phyloP scores from a whole-genome alignment of 805 yeast genomes.

The Pichia eremophila region DNA sequence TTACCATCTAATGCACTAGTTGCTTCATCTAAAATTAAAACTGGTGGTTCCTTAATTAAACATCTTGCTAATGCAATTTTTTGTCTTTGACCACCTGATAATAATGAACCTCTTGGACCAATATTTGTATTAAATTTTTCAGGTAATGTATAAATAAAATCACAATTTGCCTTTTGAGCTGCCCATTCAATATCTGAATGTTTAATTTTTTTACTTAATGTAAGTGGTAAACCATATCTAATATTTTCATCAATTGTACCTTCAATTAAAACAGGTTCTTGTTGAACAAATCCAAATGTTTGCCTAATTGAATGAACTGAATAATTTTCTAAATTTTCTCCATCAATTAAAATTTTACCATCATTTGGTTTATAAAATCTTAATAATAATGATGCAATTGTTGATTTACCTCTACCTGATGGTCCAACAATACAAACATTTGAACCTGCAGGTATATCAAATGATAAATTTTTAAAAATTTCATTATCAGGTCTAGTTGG shows the following conservation, averaged over 20 bases:
- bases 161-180: constrained; percentile 63
- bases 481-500: constrained; percentile 75
- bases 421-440: constrained; percentile 94
- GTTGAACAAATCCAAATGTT: constrained; percentile 80
- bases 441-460: constrained; percentile 68
- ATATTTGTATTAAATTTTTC: constrained; percentile 73
- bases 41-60: constrained; percentile 53
- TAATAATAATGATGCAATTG: constrained; percentile 69
- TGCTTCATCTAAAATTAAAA: constrained; percentile 67
- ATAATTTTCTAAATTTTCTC: constrained; percentile 53
- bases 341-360: constrained; percentile 65
- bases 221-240: constrained; percentile 50
- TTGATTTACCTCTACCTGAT: constrained; percentile 91
- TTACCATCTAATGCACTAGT: constrained; percentile 89
- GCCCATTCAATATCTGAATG: constrained; percentile 58
- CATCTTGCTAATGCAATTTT: constrained; percentile 72
- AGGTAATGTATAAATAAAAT: constrained; percentile 68
- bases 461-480: constrained; percentile 55
- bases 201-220: constrained; percentile 43
- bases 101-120: constrained; percentile 63
- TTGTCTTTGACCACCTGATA: constrained; percentile 75
- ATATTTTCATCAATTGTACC: constrained; percentile 87
- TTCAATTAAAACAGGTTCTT: constrained; percentile 82
- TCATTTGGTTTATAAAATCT: constrained; percentile 72
- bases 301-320: constrained; percentile 70